These are phyloP conservation scores for Xylariaceae sp. DNA, from an alignment of 2,329 filamentous ascomycete genomes.

Conservation along the genomic window DNA sequence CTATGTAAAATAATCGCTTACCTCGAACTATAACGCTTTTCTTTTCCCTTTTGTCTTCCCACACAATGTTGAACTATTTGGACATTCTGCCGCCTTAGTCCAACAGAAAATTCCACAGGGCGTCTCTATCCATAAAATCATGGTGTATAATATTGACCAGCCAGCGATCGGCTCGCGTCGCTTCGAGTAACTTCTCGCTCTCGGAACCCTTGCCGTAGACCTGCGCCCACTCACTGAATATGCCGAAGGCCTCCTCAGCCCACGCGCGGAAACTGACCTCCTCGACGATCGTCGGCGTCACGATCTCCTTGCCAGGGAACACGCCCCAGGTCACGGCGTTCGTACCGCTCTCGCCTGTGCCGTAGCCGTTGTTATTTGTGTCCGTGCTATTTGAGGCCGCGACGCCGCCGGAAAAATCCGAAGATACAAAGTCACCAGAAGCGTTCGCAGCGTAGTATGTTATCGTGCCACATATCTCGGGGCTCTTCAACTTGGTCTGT, in stretches of 20 bases:
- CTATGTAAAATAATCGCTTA: not conserved
- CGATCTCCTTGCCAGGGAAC: conserved; percentile 92
- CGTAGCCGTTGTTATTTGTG: not conserved
- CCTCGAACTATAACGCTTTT: not conserved
- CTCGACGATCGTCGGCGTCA: conserved; percentile 95
- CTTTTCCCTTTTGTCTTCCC: not conserved
- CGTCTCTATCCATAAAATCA: conserved; percentile 66
- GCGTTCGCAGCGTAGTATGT: conserved; percentile 86
- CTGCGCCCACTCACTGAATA: conserved; percentile 90
- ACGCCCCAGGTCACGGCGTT: conserved; percentile 97
- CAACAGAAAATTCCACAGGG: conserved; percentile 66
- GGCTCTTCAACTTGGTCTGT: conserved; percentile 55
- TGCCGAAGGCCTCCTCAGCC: conserved; percentile 92
- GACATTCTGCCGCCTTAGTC: conserved; percentile 24
- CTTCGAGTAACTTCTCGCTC: conserved; percentile 67
- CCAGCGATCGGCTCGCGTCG: conserved; percentile 68
- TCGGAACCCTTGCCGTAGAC: conserved; percentile 74
- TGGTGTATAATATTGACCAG: conserved; percentile 89
- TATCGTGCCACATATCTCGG: conserved; percentile 61
- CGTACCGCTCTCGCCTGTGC: conserved; percentile 52
- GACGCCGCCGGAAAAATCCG: conserved; percentile 46
- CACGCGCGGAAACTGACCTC: conserved; percentile 90
- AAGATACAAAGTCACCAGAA: conserved; percentile 72
- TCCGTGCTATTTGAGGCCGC: conserved; percentile 15
- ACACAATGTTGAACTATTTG: not conserved